Evolutionary conservation across 2,329 filamentous ascomycete genomes (phyloP), one percentile per base, ranked within the genome.

Genomic region (Phyllosticta citribraziliensis): DNA sequence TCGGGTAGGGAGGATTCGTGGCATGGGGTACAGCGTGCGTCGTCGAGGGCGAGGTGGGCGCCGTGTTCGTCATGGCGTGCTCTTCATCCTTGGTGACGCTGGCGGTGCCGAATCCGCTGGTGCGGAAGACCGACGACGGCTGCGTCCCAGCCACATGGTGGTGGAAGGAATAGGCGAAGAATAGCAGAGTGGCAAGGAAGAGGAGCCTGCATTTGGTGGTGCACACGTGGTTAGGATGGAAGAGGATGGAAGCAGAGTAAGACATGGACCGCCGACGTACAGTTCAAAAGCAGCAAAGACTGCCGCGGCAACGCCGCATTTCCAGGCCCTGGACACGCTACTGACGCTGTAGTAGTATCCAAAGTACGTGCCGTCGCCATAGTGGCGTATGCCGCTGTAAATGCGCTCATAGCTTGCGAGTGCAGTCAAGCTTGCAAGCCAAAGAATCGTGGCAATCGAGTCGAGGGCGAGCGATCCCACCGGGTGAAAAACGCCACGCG

Each of bases 131-230:
- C 19, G 51, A 22, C 22, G 47, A 20, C 40, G 30, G 50, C 25
- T 25, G 54, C 57, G n/a, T 11, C 62, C 60, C 22, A 57, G 52
- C 52, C 10, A 61, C 20, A 25, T 68, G 61, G 57, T 61, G 64
- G 54, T 69, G 67, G 56, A 65, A 69, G 53, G 66, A 66, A 57
- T 67, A 67, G 4, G 65, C 52, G 58, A 66, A 67, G 2, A 60
- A 24, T 11, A 66, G 57, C 9, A 64, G 65, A 14, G 66, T 67
- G 47, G 63, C 52, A 33, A 67, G 60, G 62, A 67, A 69, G 6
- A 68, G 64, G 12, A 68, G 25, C 27, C 66, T 67, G 55, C 12
- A n/a, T 17, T 8, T 22, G 27, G 40, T 22, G 14, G 30, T 24
- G 3, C 10, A 20, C 27, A 58, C 60, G 40, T 55, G 19, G 27